Percentiles rank a stretch among this genome's conserved stretches.
Conservation (phyloP, 768 basidiomycete species). For the Kwoniella heveanensis region DNA sequence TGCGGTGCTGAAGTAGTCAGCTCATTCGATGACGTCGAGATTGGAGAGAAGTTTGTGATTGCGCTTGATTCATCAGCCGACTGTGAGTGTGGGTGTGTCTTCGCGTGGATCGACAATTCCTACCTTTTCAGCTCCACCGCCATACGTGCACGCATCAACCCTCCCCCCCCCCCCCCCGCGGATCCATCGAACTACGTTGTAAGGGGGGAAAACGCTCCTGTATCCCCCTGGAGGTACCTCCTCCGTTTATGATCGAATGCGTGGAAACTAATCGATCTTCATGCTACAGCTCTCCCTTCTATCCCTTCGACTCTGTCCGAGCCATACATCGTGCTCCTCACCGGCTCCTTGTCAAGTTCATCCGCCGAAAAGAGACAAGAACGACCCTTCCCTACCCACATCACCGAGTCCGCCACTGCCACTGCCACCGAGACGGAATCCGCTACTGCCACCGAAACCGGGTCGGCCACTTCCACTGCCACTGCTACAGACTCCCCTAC, state of each 20-base stretch:
- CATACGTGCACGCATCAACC: too few relatives aligned
- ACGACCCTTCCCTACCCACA: slow-evolving; percentile 39
- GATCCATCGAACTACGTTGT: too few relatives aligned
- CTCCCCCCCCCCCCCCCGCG: too few relatives aligned
- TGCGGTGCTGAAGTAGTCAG: slow-evolving; percentile 40
- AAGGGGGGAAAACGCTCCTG: too few relatives aligned
- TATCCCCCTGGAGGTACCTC: too few relatives aligned
- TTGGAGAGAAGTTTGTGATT: slow-evolving; percentile 33
- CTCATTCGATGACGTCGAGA: slow-evolving; percentile 5
- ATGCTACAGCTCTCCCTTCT: slow-evolving; percentile 7
- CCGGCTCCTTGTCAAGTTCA: slow-evolving; percentile 27
- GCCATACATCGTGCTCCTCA: slow-evolving; percentile 38
- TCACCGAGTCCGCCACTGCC: slow-evolving; percentile 23
- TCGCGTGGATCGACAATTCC: too few relatives aligned
- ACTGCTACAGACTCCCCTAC: slow-evolving; percentile 16
- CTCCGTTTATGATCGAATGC: too few relatives aligned
- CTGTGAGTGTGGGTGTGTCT: slow-evolving; percentile 32
- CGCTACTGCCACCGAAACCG: slow-evolving; percentile 20
- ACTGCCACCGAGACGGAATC: slow-evolving; percentile 13
- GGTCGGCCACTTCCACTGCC: slow-evolving; percentile 8
- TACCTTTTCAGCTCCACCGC: too few relatives aligned
- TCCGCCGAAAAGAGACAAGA: slow-evolving; percentile 38
- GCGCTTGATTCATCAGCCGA: slow-evolving; percentile 25
- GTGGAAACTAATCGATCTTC: neutral
- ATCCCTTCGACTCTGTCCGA: slow-evolving; percentile 15